Conservation (phyloP, 805 yeast species). For the Sugiyamaella boreocaroliniensis region DNA sequence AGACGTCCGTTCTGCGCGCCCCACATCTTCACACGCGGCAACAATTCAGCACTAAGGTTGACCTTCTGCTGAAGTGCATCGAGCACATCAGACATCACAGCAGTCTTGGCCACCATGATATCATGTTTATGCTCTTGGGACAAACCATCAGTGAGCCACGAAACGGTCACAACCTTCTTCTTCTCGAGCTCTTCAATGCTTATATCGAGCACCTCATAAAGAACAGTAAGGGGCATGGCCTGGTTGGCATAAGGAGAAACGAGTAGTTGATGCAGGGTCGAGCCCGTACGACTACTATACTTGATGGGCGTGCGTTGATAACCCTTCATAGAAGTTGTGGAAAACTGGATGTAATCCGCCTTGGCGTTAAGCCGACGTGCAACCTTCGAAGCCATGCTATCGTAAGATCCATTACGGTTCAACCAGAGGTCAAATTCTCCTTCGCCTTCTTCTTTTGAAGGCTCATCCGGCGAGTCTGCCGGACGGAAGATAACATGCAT, state of each 20-base stretch:
- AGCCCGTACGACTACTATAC: conserved; percentile 22
- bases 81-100: conserved; percentile 48
- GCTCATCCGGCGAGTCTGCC: conserved; percentile 17
- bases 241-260: conserved; percentile 15
- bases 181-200: conserved; percentile 72
- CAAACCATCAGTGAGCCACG: conserved; percentile 69
- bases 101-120: conserved; percentile 58
- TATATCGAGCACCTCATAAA: conserved; percentile 71
- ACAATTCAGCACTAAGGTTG: conserved; percentile 40
- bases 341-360: conserved; percentile 58
- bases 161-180: conserved; percentile 56
- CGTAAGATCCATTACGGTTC: conserved; percentile 51
- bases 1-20: conserved; percentile 23
- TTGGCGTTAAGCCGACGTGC: conserved; percentile 49
- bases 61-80: conserved; percentile 51
- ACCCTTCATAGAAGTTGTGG: conserved; percentile 54
- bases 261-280: conserved; percentile 32
- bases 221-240: conserved; percentile 34
- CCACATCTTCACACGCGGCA: conserved; percentile 32
- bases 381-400: conserved; percentile 54
- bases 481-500: conserved; percentile 22
- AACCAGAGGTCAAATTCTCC: conserved; percentile 52
- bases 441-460: conserved; percentile 16
- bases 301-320: conserved; percentile 33
- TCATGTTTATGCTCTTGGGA: conserved; percentile 64